Evolutionary conservation across 2,329 filamentous ascomycete species (phyloP).

Genomic region (Diplodia intermedia): DNA sequence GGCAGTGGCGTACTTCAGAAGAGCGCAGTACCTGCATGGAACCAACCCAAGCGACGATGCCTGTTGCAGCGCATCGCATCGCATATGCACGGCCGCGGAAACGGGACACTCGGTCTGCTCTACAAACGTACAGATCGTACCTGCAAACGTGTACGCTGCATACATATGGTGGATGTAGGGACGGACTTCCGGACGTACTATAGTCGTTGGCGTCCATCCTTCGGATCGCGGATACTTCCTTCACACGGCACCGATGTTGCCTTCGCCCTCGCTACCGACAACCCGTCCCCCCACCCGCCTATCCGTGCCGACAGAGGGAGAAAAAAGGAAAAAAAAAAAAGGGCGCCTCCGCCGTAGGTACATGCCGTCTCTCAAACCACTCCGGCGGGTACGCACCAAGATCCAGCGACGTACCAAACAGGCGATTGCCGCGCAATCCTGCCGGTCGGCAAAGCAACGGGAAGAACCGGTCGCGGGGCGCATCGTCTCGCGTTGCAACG

Average conservation of each 20-base stretch:
- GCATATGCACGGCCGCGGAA: not conserved
- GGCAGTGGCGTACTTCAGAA: not conserved
- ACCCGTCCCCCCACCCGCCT: too few relatives aligned
- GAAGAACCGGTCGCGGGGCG: slow-evolving; percentile 15
- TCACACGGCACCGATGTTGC: not conserved
- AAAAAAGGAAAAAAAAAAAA: not conserved
- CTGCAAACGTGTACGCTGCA: not conserved
- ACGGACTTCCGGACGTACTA: not conserved
- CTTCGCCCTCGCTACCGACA: not conserved
- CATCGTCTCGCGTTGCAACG: slow-evolving; percentile 8
- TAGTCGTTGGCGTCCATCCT: not conserved
- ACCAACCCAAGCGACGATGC: slow-evolving; percentile 5
- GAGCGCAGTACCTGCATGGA: not conserved
- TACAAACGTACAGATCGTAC: not conserved
- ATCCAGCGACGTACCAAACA: not conserved
- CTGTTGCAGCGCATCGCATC: not conserved
- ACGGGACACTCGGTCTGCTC: not conserved
- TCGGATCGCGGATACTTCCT: not conserved
- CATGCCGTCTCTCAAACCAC: not conserved
- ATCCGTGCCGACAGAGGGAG: not conserved
- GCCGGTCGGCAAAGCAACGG: not conserved
- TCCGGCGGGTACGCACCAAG: not conserved
- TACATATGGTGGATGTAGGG: not conserved
- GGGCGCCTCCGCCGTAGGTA: not conserved
- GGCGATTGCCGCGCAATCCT: slow-evolving; percentile 1